Evolutionary conservation across 768 basidiomycete species (phyloP).

Genomic region (Tulasnella sp.): DNA sequence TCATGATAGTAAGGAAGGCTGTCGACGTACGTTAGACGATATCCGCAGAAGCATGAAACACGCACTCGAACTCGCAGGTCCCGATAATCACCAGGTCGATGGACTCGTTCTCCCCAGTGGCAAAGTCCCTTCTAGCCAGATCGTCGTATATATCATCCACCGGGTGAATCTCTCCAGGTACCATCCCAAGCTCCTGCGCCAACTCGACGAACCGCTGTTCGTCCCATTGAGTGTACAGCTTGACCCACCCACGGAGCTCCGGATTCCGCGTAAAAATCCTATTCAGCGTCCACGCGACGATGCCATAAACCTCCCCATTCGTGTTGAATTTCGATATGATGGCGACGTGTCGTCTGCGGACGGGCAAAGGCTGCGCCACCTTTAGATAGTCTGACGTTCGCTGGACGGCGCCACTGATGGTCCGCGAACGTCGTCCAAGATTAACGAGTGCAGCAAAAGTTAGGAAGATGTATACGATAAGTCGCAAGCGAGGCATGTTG

Average conservation of each 20-base stretch:
- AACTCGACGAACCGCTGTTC: neutral
- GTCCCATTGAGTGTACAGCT: neutral
- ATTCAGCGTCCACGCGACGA: neutral
- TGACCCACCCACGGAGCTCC: neutral
- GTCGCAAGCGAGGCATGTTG: no score
- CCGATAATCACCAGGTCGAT: constrained; percentile 9
- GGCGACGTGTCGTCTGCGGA: neutral
- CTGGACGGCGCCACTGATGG: no score
- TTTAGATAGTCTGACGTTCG: no score
- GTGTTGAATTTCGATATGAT: neutral
- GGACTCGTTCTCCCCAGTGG: no score
- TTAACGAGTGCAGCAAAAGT: no score
- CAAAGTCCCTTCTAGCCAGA: no score
- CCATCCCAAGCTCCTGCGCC: neutral
- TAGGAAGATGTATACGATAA: no score
- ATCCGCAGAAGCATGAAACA: neutral
- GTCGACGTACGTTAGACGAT: neutral
- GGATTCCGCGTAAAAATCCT: neutral
- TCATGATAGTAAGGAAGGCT: neutral
- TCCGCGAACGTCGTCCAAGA: no score
- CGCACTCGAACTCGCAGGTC: constrained; percentile 11
- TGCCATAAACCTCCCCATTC: neutral
- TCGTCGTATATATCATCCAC: neutral
- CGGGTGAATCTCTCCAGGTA: neutral
- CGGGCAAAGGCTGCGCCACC: no score